Evolutionary conservation across 495 filamentous ascomycete species (phyloP).

Genomic region (Evernia prunastri): DNA sequence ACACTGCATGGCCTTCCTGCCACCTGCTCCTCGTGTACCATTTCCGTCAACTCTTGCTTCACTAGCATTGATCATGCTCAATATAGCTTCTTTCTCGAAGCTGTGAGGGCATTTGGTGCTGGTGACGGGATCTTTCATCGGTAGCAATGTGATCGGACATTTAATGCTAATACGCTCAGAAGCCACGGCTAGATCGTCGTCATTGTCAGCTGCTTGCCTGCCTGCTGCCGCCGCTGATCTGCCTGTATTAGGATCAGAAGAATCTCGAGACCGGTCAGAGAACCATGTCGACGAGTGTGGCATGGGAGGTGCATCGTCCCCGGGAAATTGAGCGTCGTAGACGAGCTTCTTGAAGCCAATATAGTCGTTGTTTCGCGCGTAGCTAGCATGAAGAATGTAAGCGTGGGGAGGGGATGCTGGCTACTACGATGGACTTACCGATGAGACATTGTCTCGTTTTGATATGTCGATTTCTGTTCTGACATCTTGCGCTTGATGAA

Average conservation of each 20-base stretch:
- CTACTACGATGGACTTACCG: background rate
- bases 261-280: conserved; percentile 27
- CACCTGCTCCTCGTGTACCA: conserved; percentile 25
- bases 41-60: conserved; percentile 22
- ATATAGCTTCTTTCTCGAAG: conserved; percentile 70
- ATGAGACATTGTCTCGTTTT: conserved; percentile 17
- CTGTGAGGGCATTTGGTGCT: conserved; percentile 74
- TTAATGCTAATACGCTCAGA: conserved; percentile 63
- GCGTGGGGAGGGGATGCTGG: background rate
- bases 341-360: conserved; percentile 67
- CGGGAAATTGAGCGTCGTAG: conserved; percentile 66
- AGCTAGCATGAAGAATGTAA: conserved; percentile 36
- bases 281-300: conserved; percentile 73
- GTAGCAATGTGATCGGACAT: conserved; percentile 72
- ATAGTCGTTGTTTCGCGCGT: conserved; percentile 74
- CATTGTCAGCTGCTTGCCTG: conserved; percentile 38
- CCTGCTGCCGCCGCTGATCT: conserved; percentile 28
- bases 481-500: conserved; percentile 30
- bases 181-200: conserved; percentile 71
- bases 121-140: conserved; percentile 67
- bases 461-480: conserved; percentile 32
- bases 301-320: conserved; percentile 54
- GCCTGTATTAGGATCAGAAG: conserved; percentile 17
- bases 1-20: conserved; percentile 39
- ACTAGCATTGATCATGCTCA: conserved; percentile 49